Conservation (phyloP, 257 asterid species). For the Scutellaria baicalensis region DNA sequence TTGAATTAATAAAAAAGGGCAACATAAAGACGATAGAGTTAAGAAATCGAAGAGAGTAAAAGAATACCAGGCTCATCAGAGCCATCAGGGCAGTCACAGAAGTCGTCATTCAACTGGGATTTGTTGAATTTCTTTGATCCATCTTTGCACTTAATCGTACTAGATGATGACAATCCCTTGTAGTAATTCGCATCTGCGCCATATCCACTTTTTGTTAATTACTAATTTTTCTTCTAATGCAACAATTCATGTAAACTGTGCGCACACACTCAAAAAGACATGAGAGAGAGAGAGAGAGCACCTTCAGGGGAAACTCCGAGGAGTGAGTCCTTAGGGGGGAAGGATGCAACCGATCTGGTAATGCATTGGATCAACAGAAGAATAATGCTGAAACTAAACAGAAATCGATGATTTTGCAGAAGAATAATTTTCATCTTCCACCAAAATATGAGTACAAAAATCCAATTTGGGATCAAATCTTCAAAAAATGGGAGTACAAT, state of each 20-base stretch:
- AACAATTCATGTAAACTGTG: background rate
- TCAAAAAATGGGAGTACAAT: background rate
- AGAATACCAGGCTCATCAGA: constrained; percentile 94
- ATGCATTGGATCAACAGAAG: constrained; percentile 11
- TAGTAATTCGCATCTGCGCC: constrained; percentile 70
- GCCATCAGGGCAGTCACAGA: constrained; percentile 94
- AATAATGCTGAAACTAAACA: constrained; percentile 25
- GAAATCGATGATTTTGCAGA: constrained; percentile 3
- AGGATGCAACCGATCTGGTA: constrained; percentile 39
- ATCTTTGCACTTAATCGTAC: constrained; percentile 70
- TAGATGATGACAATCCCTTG: constrained; percentile 35
- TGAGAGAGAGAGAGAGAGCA: constrained; percentile 5
- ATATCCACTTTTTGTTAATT: background rate
- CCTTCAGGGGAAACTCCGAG: constrained; percentile 74
- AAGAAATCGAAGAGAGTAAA: background rate
- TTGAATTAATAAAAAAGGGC: background rate
- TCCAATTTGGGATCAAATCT: background rate
- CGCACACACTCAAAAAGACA: background rate
- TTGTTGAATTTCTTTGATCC: constrained; percentile 61
- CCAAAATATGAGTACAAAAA: background rate
- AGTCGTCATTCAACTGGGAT: constrained; percentile 87
- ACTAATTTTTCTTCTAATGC: background rate
- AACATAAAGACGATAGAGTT: background rate
- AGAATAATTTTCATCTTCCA: constrained; percentile 22
- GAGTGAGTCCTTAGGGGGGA: constrained; percentile 20